Conservation (phyloP, 2,329 filamentous ascomycete species). For the Fusarium nisikadoi region DNA sequence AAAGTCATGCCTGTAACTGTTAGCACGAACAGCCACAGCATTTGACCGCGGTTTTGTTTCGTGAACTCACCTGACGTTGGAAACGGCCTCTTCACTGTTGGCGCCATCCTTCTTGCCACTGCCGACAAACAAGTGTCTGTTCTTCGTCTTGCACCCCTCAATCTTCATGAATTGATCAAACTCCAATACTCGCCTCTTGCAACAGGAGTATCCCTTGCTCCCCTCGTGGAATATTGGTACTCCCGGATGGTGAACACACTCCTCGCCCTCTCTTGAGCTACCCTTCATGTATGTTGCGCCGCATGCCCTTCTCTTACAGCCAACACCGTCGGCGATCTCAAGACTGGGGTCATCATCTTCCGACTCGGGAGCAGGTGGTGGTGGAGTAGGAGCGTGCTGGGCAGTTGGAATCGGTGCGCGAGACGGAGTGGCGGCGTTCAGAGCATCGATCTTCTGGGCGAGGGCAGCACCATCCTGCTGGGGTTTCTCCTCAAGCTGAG, state of each 20-base stretch:
- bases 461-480: constrained; percentile 55
- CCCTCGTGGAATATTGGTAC: constrained; percentile 96
- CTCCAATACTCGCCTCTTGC: constrained; percentile 92
- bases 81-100: constrained; percentile 76
- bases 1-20: constrained; percentile 73
- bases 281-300: constrained; percentile 72
- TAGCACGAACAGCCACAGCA: neutral
- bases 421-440: constrained; percentile 58
- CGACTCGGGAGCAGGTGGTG: constrained; percentile 76
- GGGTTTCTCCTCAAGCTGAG: constrained; percentile 68
- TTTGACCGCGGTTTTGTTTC: neutral
- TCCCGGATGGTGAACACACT: constrained; percentile 90
- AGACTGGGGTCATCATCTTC: constrained; percentile 86
- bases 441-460: constrained; percentile 63
- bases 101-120: constrained; percentile 72
- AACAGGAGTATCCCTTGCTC: constrained; percentile 97
- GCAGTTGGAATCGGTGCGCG: constrained; percentile 54
- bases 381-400: constrained; percentile 61
- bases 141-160: constrained; percentile 86
- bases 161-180: constrained; percentile 99
- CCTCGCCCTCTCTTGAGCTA: constrained; percentile 72
- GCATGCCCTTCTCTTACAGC: constrained; percentile 83
- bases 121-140: constrained; percentile 85
- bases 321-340: constrained; percentile 77
- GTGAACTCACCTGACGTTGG: constrained; percentile 74